Evolutionary conservation across 2,329 filamentous ascomycete species (phyloP).

Genomic region (Juglanconis juglandina): DNA sequence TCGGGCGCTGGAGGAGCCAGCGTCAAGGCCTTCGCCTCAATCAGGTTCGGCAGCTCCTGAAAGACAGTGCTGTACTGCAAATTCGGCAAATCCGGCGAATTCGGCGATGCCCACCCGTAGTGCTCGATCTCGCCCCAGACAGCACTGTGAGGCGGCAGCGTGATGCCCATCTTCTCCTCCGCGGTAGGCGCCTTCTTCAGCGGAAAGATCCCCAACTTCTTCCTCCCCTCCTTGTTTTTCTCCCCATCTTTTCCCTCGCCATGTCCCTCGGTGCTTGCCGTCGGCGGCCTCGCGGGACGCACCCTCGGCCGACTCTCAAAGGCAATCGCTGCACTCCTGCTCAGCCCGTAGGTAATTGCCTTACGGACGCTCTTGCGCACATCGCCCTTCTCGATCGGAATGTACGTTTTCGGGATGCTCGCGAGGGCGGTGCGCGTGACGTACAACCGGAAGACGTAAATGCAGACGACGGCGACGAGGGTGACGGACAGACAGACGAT

Average conservation of each 20-base stretch:
- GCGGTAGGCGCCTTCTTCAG: conserved; percentile 35
- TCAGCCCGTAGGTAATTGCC: conserved; percentile 70
- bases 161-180: conserved; percentile 38
- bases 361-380: conserved; percentile 70
- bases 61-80: conserved; percentile 82
- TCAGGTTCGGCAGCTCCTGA: conserved; percentile 78
- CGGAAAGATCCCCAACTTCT: conserved; percentile 23
- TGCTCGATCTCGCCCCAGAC: conserved; percentile 85
- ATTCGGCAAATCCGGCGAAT: conserved; percentile 68
- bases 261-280: conserved; percentile 17
- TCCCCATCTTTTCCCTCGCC: conserved; percentile 3
- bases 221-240: conserved; percentile 14
- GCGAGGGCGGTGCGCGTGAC: conserved; percentile 76
- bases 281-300: conserved; percentile 24
- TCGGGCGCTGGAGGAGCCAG: conserved; percentile 61
- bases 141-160: conserved; percentile 48
- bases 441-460: conserved; percentile 83
- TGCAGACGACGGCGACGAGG: conserved; percentile 64
- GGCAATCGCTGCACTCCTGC: conserved; percentile 75
- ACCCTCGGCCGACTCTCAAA: conserved; percentile 73
- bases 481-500: conserved; percentile 72
- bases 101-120: conserved; percentile 82
- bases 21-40: conserved; percentile 90
- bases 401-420: conserved; percentile 80
- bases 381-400: conserved; percentile 83